Evolutionary conservation across 176 grass and related monocot species (phyloP), one percentile per base, ranked within the genome.

Genomic region (Cenchrus purpureus): DNA sequence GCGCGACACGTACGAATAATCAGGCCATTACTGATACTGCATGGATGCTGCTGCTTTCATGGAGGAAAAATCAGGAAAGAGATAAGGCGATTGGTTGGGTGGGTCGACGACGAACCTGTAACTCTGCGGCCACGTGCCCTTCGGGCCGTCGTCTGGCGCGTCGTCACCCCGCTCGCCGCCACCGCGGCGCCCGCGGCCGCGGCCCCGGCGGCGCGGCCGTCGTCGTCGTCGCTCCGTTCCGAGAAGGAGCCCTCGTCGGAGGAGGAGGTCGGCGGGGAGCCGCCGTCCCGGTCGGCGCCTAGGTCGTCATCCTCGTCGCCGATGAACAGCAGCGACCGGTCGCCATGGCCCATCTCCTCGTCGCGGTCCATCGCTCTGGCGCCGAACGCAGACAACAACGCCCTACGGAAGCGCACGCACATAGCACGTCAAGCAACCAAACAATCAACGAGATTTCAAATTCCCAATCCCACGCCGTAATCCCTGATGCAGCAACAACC

Each of bases 271-370:
- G 51, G 69, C 16, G 89, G 79, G 52, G 68, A 80, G 46, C 55
- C 83, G 22, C 78, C 85, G n/a, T 81, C 87, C 32, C 60, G 72
- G 81, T 85, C 77, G 0, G 60, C 89, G 4, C 60, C 77, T 25
- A 77, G 77, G 20, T 87, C 80, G 71, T 91, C 85, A 54, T 89
- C 89, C 87, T 94, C 89, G 62, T 94, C 92, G 81, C 88, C 92
- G 45, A 86, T 94, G 84, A 87, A 80, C n/a, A 91, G 60, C 77
- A 87, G 50, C 67, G 90, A 76, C 9, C 87, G 80, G 70, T 91
- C 73, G n/a, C 83, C 86, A 12, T 83, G 87, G 45, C 92, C 76
- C 80, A 80, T 81, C 86, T 94, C 92, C 74, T 94, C 92, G n/a
- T 94, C 89, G 5, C 75, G 68, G 40, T 94, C 81, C 89, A 91